Evolutionary conservation across 352 stramenopile species (phyloP), one percentile per base, ranked within the genome.

Genomic region (Phytophthora ohioensis): DNA sequence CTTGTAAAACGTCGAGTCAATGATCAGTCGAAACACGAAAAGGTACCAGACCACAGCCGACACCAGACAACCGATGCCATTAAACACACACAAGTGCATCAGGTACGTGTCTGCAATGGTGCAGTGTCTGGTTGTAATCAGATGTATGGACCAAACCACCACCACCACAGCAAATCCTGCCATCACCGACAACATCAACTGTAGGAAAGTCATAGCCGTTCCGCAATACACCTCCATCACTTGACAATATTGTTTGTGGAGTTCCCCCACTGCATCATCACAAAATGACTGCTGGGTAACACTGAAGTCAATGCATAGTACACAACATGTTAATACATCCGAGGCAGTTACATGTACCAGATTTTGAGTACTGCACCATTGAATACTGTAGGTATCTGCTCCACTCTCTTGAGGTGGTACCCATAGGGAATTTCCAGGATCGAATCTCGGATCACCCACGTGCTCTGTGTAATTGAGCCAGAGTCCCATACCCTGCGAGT

Each of bases 401-500:
- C 69, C 84, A 34, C 79, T 94, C 49, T 73, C 67, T 53, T 94
- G 87, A 9, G 79, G 71, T 15, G 87, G 87, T 13, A 91, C 72
- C 87, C 87, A 94, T 30, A 94, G 78, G 43, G 87, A 92, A 58
- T 94, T 94, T 39, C 85, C 82, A 1, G 87, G 87, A 41, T 93
- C 87, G 43, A 90, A 94, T 46, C 49, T 70, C 5, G 73, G 63
- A 51, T 90, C 87, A 31, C 87, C 87, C 32, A 90, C 82, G 54
- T 92, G 87, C 60, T 91, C 81, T 3, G 87, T 94, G 73, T 87
- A 94, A 68, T 94, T 94, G 60, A 91, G 84, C 87, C 87, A 94
- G 17, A 94, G 64, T 1, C 87, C 87, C 49, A 94, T 81, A 53
- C 87, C 87, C 69, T 94, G 87, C 35, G 87, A 85, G 76, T 94